phyloP scores from a whole-genome alignment of 768 basidiomycete species.

The Amylocystis lapponica region DNA sequence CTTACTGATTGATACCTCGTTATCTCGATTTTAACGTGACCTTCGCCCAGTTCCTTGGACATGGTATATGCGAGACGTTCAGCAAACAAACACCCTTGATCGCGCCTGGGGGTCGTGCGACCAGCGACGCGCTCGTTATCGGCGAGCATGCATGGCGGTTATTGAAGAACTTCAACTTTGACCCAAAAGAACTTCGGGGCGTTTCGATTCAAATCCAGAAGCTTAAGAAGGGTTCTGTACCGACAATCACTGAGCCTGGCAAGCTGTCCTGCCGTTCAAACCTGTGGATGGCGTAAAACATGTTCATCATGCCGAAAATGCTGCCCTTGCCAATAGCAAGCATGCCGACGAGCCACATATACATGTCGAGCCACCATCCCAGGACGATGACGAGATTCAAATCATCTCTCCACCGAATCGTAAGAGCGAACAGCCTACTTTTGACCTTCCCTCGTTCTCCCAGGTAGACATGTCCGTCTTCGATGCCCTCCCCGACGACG shows the following conservation, averaged over 20 bases:
- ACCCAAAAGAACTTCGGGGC: conserved; percentile 84
- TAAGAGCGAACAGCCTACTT: neutral
- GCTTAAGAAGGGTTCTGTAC: conserved; percentile 50
- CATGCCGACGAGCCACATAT: conserved; percentile 10
- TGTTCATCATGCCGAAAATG: no score
- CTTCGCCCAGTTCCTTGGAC: conserved; percentile 73
- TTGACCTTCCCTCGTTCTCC: conserved; percentile 64
- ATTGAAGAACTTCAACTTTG: conserved; percentile 66
- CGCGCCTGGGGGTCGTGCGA: conserved; percentile 58
- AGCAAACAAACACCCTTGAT: conserved; percentile 65
- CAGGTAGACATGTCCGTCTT: conserved; percentile 71
- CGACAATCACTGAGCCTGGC: conserved; percentile 39
- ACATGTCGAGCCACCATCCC: conserved; percentile 30
- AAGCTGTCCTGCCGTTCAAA: conserved; percentile 58
- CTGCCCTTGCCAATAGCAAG: neutral
- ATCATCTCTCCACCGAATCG: conserved; percentile 5
- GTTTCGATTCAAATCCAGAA: conserved; percentile 90
- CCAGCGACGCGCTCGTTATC: conserved; percentile 66
- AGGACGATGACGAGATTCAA: conserved; percentile 18
- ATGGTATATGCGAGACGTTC: conserved; percentile 79
- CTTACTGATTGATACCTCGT: neutral
- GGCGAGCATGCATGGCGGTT: conserved; percentile 74
- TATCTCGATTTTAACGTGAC: neutral
- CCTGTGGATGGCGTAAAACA: conserved; percentile 12
- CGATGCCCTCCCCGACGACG: conserved; percentile 62